A percentile compares a stretch with the other conserved stretches of the same genome.
Evolutionary conservation across 108 stramenopile genomes (phyloP).

Genomic region (Pseudonitzschia multistriata): DNA sequence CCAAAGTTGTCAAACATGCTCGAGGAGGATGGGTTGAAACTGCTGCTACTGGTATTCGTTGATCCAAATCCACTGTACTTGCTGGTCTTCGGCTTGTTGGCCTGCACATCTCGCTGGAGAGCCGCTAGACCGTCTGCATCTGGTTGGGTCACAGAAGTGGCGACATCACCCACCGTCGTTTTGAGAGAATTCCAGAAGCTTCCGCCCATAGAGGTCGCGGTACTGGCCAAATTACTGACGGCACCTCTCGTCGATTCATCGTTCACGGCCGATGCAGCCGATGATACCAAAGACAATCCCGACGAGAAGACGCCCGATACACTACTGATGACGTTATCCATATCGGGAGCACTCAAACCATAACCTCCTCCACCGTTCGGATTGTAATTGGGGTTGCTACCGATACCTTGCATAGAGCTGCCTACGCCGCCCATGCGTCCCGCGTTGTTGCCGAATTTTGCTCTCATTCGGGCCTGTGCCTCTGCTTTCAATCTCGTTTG

Average conservation of each 20-base stretch:
- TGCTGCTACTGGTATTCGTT: slow-evolving; percentile 12
- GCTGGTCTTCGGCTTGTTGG: slow-evolving; percentile 58
- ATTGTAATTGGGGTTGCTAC: slow-evolving; percentile 76
- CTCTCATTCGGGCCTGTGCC: slow-evolving; percentile 82
- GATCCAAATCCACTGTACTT: slow-evolving; percentile 84
- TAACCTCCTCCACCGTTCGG: slow-evolving; percentile 41
- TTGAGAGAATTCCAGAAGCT: slow-evolving; percentile 79
- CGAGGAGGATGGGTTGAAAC: not conserved
- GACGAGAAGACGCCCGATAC: slow-evolving; percentile 57
- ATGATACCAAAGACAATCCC: slow-evolving; percentile 40
- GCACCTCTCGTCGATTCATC: slow-evolving; percentile 44
- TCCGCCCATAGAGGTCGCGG: slow-evolving; percentile 44
- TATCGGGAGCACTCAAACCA: slow-evolving; percentile 29
- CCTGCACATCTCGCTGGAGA: slow-evolving; percentile 66
- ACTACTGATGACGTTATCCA: slow-evolving; percentile 42
- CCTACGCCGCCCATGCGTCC: slow-evolving; percentile 57
- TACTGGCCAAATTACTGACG: slow-evolving; percentile 24
- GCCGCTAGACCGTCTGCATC: slow-evolving; percentile 62
- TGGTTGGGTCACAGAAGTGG: slow-evolving; percentile 53
- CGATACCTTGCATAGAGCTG: slow-evolving; percentile 72
- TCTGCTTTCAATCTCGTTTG: slow-evolving; percentile 87
- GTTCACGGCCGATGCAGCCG: slow-evolving; percentile 28
- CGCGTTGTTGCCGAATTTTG: slow-evolving; percentile 78
- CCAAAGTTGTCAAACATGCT: slow-evolving; percentile 1
- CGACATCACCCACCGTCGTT: slow-evolving; percentile 52